phyloP scores from a whole-genome alignment of 1,284 basidiomycete species.

The Rhodotorula mucilaginosa region DNA sequence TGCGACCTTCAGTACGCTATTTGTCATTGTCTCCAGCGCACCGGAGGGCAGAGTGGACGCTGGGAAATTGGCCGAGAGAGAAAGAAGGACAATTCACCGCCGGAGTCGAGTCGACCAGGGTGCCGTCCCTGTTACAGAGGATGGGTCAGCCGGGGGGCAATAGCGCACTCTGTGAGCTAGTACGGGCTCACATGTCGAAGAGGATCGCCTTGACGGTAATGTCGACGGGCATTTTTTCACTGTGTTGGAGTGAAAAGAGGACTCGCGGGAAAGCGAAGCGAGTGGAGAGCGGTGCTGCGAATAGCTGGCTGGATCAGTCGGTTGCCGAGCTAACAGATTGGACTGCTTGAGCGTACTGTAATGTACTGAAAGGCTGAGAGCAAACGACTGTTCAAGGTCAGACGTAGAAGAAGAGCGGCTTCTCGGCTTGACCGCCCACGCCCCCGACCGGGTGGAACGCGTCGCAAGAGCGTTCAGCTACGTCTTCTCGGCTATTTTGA shows the following conservation, averaged over 20 bases:
- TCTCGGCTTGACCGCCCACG: no score
- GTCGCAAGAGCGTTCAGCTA: no score
- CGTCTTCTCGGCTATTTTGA: no score
- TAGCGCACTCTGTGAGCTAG: no score
- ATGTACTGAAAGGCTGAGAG: no score
- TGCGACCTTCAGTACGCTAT: background rate
- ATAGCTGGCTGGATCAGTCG: background rate
- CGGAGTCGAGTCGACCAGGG: constrained; percentile 39
- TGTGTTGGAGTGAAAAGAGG: no score
- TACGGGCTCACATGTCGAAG: constrained; percentile 32
- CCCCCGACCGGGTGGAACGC: no score
- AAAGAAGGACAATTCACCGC: background rate
- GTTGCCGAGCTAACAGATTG: background rate
- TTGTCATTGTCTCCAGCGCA: no score
- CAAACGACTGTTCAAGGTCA: no score
- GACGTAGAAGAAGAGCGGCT: no score
- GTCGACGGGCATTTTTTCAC: constrained; percentile 12
- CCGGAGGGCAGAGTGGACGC: background rate
- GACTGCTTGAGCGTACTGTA: background rate
- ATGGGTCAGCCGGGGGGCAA: background rate
- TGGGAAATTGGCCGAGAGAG: background rate
- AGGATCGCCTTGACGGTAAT: constrained; percentile 32
- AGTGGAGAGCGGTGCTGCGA: background rate
- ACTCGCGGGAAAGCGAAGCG: no score
- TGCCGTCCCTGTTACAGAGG: constrained; percentile 31